Conservation (phyloP, 257 asterid genomes). For the Solanum appendiculatum region DNA sequence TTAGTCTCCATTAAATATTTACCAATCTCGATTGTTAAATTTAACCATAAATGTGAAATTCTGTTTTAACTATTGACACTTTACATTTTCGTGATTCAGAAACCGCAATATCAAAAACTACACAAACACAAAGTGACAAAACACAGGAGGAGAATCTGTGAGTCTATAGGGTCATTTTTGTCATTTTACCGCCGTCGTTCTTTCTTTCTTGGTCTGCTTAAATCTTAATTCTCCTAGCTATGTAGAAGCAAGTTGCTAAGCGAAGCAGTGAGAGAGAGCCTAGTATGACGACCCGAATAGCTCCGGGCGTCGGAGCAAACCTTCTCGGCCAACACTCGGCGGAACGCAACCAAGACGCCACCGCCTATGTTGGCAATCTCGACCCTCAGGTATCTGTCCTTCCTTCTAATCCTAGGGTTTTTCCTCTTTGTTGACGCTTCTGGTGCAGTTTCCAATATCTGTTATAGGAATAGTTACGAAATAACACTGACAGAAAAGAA, state of each 20-base stretch:
- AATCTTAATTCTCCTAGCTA: background rate
- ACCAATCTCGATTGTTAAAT: background rate
- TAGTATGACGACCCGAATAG: slow-evolving; percentile 77
- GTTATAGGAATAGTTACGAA: background rate
- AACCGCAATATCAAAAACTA: background rate
- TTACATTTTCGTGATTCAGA: background rate
- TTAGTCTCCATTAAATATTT: background rate
- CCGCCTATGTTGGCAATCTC: slow-evolving; percentile 91
- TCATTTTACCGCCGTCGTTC: background rate
- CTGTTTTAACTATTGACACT: background rate
- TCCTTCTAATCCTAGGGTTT: slow-evolving; percentile 1
- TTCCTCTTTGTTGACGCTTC: background rate
- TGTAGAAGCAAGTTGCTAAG: background rate
- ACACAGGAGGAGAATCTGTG: background rate
- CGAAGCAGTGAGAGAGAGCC: background rate
- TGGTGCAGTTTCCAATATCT: background rate
- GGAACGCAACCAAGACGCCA: slow-evolving; percentile 96
- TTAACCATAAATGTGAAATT: background rate
- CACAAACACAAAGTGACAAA: background rate
- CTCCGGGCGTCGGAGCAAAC: slow-evolving; percentile 94
- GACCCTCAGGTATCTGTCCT: slow-evolving; percentile 45
- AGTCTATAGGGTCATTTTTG: background rate
- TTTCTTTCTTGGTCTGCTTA: background rate
- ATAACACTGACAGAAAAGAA: background rate
- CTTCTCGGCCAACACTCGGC: slow-evolving; percentile 95